Percentiles rank a stretch among this genome's conserved stretches.
phyloP scores from a whole-genome alignment of 129 eudicot species.

The Ambrosia trifida region DNA sequence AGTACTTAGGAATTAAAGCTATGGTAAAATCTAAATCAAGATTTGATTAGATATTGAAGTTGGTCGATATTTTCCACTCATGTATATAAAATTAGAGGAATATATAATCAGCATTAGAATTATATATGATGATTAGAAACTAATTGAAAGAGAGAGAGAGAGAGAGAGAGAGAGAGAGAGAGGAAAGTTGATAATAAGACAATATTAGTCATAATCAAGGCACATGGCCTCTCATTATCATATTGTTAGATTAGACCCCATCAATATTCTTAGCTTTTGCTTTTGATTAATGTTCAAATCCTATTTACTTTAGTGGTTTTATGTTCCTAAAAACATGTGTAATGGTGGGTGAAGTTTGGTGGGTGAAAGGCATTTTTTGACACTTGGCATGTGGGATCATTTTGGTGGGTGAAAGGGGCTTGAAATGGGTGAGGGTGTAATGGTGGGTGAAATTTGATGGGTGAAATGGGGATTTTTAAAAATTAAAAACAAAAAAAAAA shows the following conservation, averaged over 20 bases:
- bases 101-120: neutral
- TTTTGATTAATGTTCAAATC: slow-evolving; percentile 23
- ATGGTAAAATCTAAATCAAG: neutral
- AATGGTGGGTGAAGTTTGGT: no score
- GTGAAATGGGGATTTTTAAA: no score
- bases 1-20: neutral
- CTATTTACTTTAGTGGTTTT: slow-evolving; percentile 30
- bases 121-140: neutral
- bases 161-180: neutral
- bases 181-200: slow-evolving; percentile 26
- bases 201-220: slow-evolving; percentile 39
- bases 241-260: slow-evolving; percentile 34
- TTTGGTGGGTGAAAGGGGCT: no score
- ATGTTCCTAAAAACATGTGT: no score
- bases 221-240: slow-evolving; percentile 42
- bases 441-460: no score
- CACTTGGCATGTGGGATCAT: no score
- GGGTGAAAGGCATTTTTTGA: no score
- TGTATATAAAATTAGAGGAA: neutral
- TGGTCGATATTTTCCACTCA: neutral
- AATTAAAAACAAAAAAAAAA: no score
- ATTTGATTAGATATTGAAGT: neutral
- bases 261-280: slow-evolving; percentile 37
- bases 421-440: no score
- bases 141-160: neutral